Evolutionary conservation across 179 eudicot species (phyloP).

Genomic region (Vitellaria paradoxa): DNA sequence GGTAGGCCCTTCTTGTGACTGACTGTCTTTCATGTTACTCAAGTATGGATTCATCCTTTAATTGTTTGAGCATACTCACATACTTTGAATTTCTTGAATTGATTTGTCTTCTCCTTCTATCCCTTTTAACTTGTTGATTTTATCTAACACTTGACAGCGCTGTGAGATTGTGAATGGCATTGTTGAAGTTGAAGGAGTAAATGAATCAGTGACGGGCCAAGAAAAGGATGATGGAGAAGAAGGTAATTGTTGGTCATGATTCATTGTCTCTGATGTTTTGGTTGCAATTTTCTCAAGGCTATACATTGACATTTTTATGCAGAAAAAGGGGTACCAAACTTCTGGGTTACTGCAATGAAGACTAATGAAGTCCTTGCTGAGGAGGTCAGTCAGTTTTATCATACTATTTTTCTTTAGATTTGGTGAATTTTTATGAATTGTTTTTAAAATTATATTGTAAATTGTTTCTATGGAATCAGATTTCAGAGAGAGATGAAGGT

Average conservation of each 20-base stretch:
- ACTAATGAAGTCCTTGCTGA: constrained; percentile 51
- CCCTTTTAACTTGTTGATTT: not conserved
- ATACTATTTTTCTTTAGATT: not conserved
- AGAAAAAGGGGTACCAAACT: constrained; percentile 73
- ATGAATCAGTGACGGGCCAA: constrained; percentile 15
- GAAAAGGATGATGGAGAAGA: constrained; percentile 16
- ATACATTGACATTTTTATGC: constrained; percentile 10
- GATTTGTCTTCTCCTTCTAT: not conserved
- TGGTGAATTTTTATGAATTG: not conserved
- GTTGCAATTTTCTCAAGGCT: not conserved
- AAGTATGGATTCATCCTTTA: too few species aligned
- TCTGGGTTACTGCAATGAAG: constrained; percentile 72
- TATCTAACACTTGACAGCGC: constrained; percentile 41
- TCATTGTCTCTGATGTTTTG: not conserved
- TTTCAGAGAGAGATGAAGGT: constrained; percentile 56
- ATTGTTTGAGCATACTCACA: too few species aligned
- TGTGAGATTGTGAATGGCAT: constrained; percentile 62
- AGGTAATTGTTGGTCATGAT: constrained; percentile 20
- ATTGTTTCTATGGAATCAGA: constrained; percentile 18
- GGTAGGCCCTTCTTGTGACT: too few species aligned
- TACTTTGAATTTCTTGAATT: too few species aligned
- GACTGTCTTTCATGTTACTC: too few species aligned
- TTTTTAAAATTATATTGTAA: not conserved
- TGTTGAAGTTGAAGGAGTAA: constrained; percentile 51
- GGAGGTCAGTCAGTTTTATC: constrained; percentile 35